Evolutionary conservation across 2,329 filamentous ascomycete genomes (phyloP), one percentile per base, ranked within the genome.

Genomic region (Metarhizium guizhouense): DNA sequence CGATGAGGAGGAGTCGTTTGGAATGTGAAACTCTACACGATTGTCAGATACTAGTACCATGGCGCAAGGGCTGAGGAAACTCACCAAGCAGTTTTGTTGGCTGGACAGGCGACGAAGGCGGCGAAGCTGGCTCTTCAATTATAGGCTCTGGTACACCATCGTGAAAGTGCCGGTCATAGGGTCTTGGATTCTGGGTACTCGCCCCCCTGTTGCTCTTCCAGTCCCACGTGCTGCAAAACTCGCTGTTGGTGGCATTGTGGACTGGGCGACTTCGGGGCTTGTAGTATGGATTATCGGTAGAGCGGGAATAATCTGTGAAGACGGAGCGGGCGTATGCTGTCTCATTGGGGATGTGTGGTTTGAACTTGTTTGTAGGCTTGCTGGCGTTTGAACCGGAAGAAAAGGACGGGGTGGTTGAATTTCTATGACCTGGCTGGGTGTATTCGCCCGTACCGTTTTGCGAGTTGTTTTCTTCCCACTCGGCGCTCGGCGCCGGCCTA

Each of bases 231-330:
- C 36, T 30, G 45, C 10, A 18, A 20, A 50, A 53, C 3, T 34
- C 47, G 45, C 51, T 45, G 38, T 52, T 47, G 10, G 50, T 55
- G 48, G 60, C 52, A 6, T 48, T 55, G 8, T 61, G 54, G 42
- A 59, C 61, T 18, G 49, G 51, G 10, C 55, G 58, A 45, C 61
- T 61, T 40, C 64, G 61, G 40, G 68, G 66, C 25, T 63, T 63
- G 43, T 71, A 71, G 55, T 71, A 71, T 1, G 69, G 74, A 60
- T 66, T 68, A 59, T 47, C 66, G 57, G 48, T 65, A 62, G 48
- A 62, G 57, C 58, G 61, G 57, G 45, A 73, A 58, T 5, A 70
- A 64, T 45, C 64, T 52, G 53, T 58, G 34, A 54, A 58, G 1
- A 48, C 53, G n/a, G 54, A 57, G 11, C 54, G 53, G 10, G 51